These are phyloP conservation scores for Perkinsela sp. DNA, from an alignment of 208 protist genomes.

Conservation along the genomic window DNA sequence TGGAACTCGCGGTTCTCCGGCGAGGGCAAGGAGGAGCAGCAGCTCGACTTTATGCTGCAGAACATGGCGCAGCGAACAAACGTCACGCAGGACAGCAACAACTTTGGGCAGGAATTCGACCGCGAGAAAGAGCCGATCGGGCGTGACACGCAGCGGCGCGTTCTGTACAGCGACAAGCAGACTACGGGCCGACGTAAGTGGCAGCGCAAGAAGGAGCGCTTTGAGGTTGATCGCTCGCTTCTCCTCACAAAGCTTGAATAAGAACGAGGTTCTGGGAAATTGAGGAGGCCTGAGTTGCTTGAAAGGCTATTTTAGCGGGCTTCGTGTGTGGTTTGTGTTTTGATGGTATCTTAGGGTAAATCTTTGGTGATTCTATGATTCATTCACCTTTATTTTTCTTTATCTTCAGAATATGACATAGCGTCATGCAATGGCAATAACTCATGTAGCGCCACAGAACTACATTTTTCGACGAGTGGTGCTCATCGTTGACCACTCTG, in stretches of 20 bases:
- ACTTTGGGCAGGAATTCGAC: conserved; percentile 51
- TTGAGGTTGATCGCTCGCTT: background rate
- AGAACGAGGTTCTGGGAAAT: too few species aligned
- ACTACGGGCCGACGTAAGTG: background rate
- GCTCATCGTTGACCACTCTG: background rate
- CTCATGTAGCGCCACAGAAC: too few species aligned
- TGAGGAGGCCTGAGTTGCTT: too few species aligned
- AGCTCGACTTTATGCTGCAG: conserved; percentile 55
- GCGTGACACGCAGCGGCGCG: conserved; percentile 47
- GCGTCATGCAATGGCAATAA: too few species aligned
- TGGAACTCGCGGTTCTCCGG: conserved; percentile 49
- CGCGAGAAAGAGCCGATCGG: conserved; percentile 64
- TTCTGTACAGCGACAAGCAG: conserved; percentile 38
- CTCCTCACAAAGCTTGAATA: background rate
- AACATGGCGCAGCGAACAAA: conserved; percentile 51
- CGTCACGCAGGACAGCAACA: conserved; percentile 21
- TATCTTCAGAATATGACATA: too few species aligned
- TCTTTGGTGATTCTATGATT: too few species aligned
- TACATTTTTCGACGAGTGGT: background rate
- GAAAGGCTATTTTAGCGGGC: too few species aligned
- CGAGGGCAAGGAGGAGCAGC: conserved; percentile 43
- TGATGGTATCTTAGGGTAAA: too few species aligned
- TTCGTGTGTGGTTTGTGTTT: too few species aligned
- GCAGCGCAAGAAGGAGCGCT: background rate
- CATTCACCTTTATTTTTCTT: too few species aligned